Evolutionary conservation across 352 stramenopile species (phyloP), one percentile per base, ranked within the genome.

Genomic region (Pythium plurisporium): DNA sequence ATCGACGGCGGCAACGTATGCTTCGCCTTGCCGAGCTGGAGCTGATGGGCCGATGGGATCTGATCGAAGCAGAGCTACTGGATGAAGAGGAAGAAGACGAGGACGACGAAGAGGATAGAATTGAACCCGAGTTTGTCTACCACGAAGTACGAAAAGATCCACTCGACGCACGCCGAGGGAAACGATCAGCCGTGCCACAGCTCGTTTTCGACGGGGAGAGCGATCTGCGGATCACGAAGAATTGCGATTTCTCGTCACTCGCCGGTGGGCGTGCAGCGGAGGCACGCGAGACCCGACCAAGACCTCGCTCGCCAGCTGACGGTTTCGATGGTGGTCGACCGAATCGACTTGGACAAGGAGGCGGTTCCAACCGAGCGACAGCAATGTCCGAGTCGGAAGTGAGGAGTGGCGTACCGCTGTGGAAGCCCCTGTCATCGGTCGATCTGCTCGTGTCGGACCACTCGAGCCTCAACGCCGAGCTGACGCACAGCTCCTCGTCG

Each of bases 51-150:
- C 31, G 46, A 14, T 60, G 62, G 49, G 42, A 64, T 46, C 27
- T 58, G 11, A 36, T 67, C 14, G 48, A 67, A 37, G 59, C 61
- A 22, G 59, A 67, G 22, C 17, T 55, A 12, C 38, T 62, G 6
- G 55, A 62, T 15, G 49, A 60, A 22, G 43, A 51, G 2, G 55
- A 63, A 10, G 65, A 67, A 7, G 57, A 65, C 20, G 51, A 59
- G n/a, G 31, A 27, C 5, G 54, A 62, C 5, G 42, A 55, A 20
- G 41, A 49, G 3, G 54, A 58, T 3, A 56, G 61, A 8, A 43
- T 69, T 7, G 72, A 79, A 25, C 69, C 59, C 8, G 64, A 79
- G 38, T 81, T 84, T 74, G 49, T 67, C 22, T 81, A 61, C 34
- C 19, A 41, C 4, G 62, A 62, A 30, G 19, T 38, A 4, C 33